These are phyloP conservation scores for Pseudonitzschia delicatissima DNA, from an alignment of 108 stramenopile species.

Conservation along the genomic window DNA sequence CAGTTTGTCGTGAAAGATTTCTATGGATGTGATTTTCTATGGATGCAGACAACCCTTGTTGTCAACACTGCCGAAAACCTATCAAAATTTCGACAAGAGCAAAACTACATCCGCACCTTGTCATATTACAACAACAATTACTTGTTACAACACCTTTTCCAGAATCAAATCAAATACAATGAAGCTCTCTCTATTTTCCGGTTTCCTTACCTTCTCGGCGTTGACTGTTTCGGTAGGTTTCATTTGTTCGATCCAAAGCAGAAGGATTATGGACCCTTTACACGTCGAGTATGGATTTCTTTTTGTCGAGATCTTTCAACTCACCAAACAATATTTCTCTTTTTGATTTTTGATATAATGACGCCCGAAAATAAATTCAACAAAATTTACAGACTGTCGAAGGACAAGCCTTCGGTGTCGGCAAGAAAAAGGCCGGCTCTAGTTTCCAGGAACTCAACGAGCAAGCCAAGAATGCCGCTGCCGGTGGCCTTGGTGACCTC, in stretches of 20 bases:
- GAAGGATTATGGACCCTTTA: no score
- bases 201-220: background rate
- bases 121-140: no score
- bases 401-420: background rate
- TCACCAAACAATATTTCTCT: background rate
- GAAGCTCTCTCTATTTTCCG: background rate
- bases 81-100: no score
- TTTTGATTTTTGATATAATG: background rate
- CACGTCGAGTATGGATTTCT: background rate
- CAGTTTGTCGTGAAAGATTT: no score
- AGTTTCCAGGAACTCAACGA: slow-evolving; percentile 61
- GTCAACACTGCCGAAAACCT: no score
- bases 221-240: background rate
- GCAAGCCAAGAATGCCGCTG: slow-evolving; percentile 44
- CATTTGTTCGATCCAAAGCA: background rate
- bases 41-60: no score
- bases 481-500: slow-evolving; percentile 27
- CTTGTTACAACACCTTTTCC: no score
- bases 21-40: no score
- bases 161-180: no score
- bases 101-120: no score
- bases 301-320: background rate
- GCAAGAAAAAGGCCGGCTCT: slow-evolving; percentile 31
- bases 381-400: background rate
- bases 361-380: background rate